Conservation (phyloP, 192 early-diverging fungal species). For the Hyaloraphidium curvatum region DNA sequence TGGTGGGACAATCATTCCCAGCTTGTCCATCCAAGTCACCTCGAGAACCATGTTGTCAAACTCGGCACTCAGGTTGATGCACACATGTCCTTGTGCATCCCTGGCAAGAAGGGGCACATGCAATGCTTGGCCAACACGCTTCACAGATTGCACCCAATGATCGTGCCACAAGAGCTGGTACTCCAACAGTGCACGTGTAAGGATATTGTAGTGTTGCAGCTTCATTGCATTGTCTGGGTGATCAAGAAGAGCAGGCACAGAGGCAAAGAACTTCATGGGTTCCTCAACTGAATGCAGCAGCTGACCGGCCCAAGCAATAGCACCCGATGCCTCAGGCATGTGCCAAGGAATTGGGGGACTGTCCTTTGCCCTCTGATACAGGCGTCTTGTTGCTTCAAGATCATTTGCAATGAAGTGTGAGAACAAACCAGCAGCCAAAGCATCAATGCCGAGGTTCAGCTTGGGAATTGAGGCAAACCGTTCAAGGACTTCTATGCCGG, state of each 20-base stretch:
- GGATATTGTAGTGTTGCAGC: conserved; percentile 45
- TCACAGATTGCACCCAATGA: conserved; percentile 34
- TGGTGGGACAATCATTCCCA: conserved; percentile 31
- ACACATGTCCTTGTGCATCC: conserved; percentile 28
- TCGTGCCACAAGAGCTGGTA: conserved; percentile 39
- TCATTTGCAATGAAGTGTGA: conserved; percentile 37
- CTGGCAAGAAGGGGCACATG: conserved; percentile 39
- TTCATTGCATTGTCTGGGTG: conserved; percentile 38
- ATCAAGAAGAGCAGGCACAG: conserved; percentile 30
- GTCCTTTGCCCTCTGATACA: conserved; percentile 43
- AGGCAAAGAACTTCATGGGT: conserved; percentile 36
- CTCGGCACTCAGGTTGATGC: conserved; percentile 40
- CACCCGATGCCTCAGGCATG: conserved; percentile 36
- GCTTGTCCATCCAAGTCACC: conserved; percentile 29
- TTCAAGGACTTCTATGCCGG: too few relatives aligned
- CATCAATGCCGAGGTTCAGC: too few relatives aligned
- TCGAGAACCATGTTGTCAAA: conserved; percentile 42
- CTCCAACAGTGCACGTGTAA: conserved; percentile 38
- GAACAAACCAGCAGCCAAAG: too few relatives aligned
- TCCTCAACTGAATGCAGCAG: conserved; percentile 36
- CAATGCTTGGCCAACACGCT: conserved; percentile 37
- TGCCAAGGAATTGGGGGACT: conserved; percentile 36
- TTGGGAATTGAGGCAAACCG: too few relatives aligned
- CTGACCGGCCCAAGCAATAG: conserved; percentile 40
- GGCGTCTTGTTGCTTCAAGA: conserved; percentile 36